A percentile compares a stretch with the other conserved stretches of the same genome.
These are phyloP conservation scores for Cutaneotrichosporon dermatis DNA, from an alignment of 1,284 basidiomycete species.

Conservation along the genomic window DNA sequence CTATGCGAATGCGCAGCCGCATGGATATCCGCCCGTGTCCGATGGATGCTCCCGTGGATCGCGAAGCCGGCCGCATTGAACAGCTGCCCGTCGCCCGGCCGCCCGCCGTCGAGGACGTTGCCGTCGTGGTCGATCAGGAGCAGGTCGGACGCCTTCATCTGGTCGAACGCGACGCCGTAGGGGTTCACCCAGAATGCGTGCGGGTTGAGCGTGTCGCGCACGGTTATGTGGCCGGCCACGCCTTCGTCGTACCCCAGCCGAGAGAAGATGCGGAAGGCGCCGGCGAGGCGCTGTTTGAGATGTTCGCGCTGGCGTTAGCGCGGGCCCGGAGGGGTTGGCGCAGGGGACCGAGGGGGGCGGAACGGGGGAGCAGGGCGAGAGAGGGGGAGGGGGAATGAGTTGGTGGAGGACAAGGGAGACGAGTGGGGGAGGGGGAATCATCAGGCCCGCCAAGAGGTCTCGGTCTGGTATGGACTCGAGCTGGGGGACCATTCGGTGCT, in stretches of 20 bases:
- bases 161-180: slow-evolving; percentile 50
- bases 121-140: slow-evolving; percentile 55
- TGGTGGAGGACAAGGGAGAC: no score
- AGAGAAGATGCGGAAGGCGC: slow-evolving; percentile 45
- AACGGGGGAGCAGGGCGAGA: no score
- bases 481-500: no score
- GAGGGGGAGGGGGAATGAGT: no score
- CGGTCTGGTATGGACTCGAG: no score
- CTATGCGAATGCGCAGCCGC: slow-evolving; percentile 65
- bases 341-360: not conserved
- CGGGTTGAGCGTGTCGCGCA: slow-evolving; percentile 56
- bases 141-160: slow-evolving; percentile 53
- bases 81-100: slow-evolving; percentile 33
- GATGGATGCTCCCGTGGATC: slow-evolving; percentile 57
- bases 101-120: slow-evolving; percentile 51
- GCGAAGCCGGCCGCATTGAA: slow-evolving; percentile 55
- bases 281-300: slow-evolving; percentile 55
- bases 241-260: slow-evolving; percentile 60
- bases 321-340: no score
- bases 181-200: slow-evolving; percentile 59
- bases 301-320: slow-evolving; percentile 48
- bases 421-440: no score
- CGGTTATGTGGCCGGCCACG: slow-evolving; percentile 62
- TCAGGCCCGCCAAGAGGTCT: no score
- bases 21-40: slow-evolving; percentile 59